phyloP scores from a whole-genome alignment of 1,139 yeast species.

The Zygoascus hellenicus region DNA sequence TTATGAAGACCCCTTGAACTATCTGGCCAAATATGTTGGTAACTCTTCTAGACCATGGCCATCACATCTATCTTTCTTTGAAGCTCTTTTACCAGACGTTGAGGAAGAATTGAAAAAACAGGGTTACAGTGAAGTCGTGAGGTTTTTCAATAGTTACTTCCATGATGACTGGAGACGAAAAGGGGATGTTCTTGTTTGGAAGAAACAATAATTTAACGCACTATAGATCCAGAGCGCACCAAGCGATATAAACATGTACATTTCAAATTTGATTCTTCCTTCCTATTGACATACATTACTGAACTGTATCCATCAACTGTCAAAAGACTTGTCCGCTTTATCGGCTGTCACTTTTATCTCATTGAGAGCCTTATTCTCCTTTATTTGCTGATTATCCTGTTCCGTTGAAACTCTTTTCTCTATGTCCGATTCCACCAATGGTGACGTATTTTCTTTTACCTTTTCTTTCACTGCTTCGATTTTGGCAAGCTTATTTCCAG shows the following conservation, averaged over 20 bases:
- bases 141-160: slow-evolving; percentile 70
- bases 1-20: slow-evolving; percentile 57
- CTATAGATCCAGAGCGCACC: background rate
- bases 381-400: slow-evolving; percentile 1
- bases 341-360: slow-evolving; percentile 3
- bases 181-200: slow-evolving; percentile 71
- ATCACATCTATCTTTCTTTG: slow-evolving; percentile 63
- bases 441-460: background rate
- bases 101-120: slow-evolving; percentile 37
- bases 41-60: slow-evolving; percentile 56
- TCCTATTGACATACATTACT: background rate
- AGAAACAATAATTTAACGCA: background rate
- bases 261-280: background rate
- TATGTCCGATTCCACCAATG: slow-evolving; percentile 1
- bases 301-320: too few species aligned
- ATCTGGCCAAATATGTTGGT: slow-evolving; percentile 36
- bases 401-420: background rate
- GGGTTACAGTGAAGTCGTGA: slow-evolving; percentile 40
- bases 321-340: too few species aligned
- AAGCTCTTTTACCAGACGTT: slow-evolving; percentile 49
- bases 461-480: slow-evolving; percentile 17
- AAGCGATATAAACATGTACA: background rate
- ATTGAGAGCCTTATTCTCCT: slow-evolving; percentile 1
- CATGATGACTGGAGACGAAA: slow-evolving; percentile 83
- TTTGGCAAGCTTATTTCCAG: slow-evolving; percentile 63